phyloP scores from a whole-genome alignment of 148 eudicot genomes.

The Rhododendron simsii region DNA sequence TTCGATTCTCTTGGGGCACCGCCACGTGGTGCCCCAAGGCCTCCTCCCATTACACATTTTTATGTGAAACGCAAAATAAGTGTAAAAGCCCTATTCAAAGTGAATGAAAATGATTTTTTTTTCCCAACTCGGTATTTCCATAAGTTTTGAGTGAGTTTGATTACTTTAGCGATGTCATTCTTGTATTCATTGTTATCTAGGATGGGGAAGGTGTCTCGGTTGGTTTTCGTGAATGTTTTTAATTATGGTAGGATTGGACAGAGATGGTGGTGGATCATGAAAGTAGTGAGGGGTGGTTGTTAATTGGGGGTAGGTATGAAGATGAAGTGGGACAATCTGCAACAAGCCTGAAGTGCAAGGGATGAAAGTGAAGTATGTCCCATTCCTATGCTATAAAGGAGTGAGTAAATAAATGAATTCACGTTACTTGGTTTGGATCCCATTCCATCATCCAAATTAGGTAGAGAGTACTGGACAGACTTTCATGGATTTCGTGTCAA shows the following conservation, averaged over 20 bases:
- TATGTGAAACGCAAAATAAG: no score
- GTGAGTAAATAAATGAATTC: neutral
- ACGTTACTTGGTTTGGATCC: neutral
- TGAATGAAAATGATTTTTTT: no score
- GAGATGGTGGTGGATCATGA: neutral
- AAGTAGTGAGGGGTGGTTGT: neutral
- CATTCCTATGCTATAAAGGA: no score
- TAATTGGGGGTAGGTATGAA: neutral
- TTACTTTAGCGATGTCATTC: neutral
- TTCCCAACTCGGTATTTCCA: no score
- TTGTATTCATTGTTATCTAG: neutral
- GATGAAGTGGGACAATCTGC: neutral
- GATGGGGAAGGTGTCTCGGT: neutral
- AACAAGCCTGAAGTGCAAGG: neutral
- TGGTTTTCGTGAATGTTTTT: no score
- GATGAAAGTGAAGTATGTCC: neutral
- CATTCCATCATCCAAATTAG: neutral
- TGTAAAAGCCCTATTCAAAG: no score
- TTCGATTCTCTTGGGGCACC: no score
- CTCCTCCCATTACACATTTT: no score
- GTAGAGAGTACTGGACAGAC: neutral
- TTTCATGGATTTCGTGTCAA: neutral
- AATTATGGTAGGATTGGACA: neutral
- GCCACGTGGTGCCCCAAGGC: no score
- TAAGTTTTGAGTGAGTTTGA: neutral